Percentiles rank a stretch among this genome's conserved stretches.
Evolutionary conservation across 192 early-diverging fungal species (phyloP).

Genomic region (Mortierella hygrophila): DNA sequence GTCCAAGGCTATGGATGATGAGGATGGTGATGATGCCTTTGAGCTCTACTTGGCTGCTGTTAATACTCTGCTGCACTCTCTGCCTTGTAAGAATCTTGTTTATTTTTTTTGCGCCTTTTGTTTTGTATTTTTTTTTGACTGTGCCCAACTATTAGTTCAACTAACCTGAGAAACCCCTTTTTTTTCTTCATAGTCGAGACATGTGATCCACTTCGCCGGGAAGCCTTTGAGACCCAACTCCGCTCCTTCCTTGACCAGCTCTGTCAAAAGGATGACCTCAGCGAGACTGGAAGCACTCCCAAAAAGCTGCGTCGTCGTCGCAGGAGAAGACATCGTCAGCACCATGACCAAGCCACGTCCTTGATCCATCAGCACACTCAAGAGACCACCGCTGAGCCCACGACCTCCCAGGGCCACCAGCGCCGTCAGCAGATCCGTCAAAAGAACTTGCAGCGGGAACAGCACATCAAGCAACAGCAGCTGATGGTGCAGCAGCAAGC

Average conservation of each 20-base stretch:
- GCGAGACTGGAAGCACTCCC: constrained; percentile 1
- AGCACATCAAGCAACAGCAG: constrained; percentile 22
- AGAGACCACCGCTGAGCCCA: background rate
- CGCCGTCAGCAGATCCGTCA: constrained; percentile 19
- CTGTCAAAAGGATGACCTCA: background rate
- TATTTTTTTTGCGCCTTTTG: background rate
- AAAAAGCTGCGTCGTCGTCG: constrained; percentile 34
- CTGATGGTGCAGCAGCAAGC: constrained; percentile 7
- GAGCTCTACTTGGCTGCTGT: constrained; percentile 52
- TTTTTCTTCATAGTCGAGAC: constrained; percentile 35
- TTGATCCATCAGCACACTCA: constrained; percentile 46
- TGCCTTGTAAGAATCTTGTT: constrained; percentile 49
- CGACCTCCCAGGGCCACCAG: background rate
- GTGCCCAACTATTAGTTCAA: background rate
- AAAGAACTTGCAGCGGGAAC: constrained; percentile 23
- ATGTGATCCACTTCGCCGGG: constrained; percentile 44
- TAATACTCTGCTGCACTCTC: constrained; percentile 43
- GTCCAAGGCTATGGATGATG: constrained; percentile 49
- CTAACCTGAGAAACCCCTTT: background rate
- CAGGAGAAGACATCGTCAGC: constrained; percentile 41
- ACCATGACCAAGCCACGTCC: constrained; percentile 18
- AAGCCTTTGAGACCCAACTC: constrained; percentile 39
- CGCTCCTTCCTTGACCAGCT: constrained; percentile 26
- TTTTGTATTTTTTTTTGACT: background rate
- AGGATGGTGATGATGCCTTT: constrained; percentile 55